These are phyloP conservation scores for Coemansia sp. DNA, from an alignment of 371 early-diverging fungal genomes.

Conservation along the genomic window DNA sequence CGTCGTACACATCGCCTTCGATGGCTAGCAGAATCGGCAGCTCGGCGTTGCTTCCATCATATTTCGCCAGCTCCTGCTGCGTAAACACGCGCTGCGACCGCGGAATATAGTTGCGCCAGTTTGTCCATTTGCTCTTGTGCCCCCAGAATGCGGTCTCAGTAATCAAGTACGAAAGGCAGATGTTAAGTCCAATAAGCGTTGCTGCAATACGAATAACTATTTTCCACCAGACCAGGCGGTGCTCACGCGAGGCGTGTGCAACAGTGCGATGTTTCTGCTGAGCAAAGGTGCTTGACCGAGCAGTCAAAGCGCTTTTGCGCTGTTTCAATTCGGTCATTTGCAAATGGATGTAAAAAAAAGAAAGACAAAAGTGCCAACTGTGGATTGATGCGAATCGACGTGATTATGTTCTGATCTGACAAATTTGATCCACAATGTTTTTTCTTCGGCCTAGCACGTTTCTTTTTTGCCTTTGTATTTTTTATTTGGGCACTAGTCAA, in stretches of 20 bases:
- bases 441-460: too few relatives aligned
- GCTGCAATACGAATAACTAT: slow-evolving; percentile 33
- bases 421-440: neutral
- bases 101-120: slow-evolving; percentile 71
- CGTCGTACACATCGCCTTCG: slow-evolving; percentile 88
- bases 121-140: slow-evolving; percentile 70
- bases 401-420: neutral
- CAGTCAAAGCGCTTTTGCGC: slow-evolving; percentile 7
- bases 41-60: slow-evolving; percentile 74
- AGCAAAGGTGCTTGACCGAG: neutral
- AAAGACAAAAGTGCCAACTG: neutral
- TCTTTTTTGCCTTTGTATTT: neutral
- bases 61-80: slow-evolving; percentile 69
- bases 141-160: slow-evolving; percentile 81
- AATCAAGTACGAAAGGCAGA: slow-evolving; percentile 63
- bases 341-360: neutral
- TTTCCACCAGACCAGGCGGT: slow-evolving; percentile 33
- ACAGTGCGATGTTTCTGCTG: neutral
- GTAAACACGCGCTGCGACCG: slow-evolving; percentile 64
- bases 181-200: slow-evolving; percentile 30
- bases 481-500: neutral
- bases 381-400: neutral
- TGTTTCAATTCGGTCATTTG: slow-evolving; percentile 25
- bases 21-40: slow-evolving; percentile 87
- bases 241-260: neutral